phyloP scores from a whole-genome alignment of 371 early-diverging fungal genomes.

The Batkoa obscura region DNA sequence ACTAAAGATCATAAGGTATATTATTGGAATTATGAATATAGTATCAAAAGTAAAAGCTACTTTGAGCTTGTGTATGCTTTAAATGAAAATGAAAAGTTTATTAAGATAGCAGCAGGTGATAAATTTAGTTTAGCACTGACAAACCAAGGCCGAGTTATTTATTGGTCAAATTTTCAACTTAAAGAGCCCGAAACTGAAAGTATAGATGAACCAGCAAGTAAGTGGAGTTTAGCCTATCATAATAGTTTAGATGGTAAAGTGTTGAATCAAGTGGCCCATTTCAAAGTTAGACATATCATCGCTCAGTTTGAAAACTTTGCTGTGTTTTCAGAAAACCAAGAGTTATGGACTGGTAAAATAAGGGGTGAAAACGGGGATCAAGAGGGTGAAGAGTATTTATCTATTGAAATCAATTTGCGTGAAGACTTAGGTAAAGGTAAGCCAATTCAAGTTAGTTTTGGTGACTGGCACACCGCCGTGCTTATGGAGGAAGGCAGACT shows the following conservation, averaged over 20 bases:
- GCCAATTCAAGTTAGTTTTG: constrained; percentile 5
- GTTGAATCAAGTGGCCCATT: background rate
- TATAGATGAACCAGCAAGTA: too few species aligned
- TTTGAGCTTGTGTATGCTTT: background rate
- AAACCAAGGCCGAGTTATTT: background rate
- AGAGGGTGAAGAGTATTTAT: too few species aligned
- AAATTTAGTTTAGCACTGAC: background rate
- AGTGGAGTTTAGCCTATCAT: background rate
- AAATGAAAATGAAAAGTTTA: background rate
- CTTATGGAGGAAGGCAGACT: background rate
- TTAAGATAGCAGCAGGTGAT: constrained; percentile 3
- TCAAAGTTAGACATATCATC: background rate
- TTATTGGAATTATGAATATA: background rate
- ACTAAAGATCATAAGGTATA: background rate
- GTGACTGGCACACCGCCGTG: constrained; percentile 3
- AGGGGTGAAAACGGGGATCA: too few species aligned
- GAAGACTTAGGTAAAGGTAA: too few species aligned
- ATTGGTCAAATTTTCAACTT: background rate
- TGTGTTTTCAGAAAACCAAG: background rate
- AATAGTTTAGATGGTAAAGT: background rate
- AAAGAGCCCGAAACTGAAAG: background rate
- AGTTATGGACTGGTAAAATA: background rate
- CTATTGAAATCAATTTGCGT: too few species aligned
- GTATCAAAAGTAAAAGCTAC: too few species aligned
- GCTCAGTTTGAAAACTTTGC: constrained; percentile 2